phyloP scores from a whole-genome alignment of 768 basidiomycete species.

The Kwoniella europaea region DNA sequence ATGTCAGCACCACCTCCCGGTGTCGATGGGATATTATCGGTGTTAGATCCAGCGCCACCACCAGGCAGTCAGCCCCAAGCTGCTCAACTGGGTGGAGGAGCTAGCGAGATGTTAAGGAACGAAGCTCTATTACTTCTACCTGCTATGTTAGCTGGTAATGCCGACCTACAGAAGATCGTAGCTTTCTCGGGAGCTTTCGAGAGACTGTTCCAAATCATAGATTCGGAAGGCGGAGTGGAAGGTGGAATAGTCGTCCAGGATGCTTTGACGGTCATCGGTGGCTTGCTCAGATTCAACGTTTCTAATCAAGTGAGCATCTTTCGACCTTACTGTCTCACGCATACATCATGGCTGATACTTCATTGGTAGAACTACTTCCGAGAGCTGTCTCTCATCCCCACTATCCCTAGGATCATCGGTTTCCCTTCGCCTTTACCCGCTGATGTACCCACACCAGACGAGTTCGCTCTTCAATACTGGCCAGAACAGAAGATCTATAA shows the following conservation, averaged over 20 bases:
- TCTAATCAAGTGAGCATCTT: constrained; percentile 78
- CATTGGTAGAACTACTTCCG: constrained; percentile 85
- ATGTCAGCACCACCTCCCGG: constrained; percentile 70
- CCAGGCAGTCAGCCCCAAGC: constrained; percentile 21
- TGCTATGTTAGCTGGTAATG: constrained; percentile 77
- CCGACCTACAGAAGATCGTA: constrained; percentile 93
- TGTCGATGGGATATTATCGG: constrained; percentile 65
- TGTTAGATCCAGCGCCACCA: constrained; percentile 35
- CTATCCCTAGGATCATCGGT: constrained; percentile 65
- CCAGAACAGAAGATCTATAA: constrained; percentile 87
- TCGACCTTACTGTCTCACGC: no score
- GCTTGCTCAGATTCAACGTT: constrained; percentile 85
- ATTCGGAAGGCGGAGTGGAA: constrained; percentile 86
- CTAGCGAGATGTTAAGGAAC: constrained; percentile 56
- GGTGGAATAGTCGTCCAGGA: constrained; percentile 85
- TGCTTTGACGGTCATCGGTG: constrained; percentile 82
- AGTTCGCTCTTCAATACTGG: constrained; percentile 96
- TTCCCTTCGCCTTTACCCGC: constrained; percentile 68
- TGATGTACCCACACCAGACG: constrained; percentile 65
- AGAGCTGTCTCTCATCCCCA: constrained; percentile 74
- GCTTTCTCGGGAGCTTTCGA: constrained; percentile 98
- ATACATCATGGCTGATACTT: background rate
- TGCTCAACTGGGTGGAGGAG: constrained; percentile 45
- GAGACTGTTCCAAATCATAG: constrained; percentile 85
- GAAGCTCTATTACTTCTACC: constrained; percentile 85